These are phyloP conservation scores for Lactifluus echinatus DNA, from an alignment of 768 basidiomycete species.

Conservation along the genomic window DNA sequence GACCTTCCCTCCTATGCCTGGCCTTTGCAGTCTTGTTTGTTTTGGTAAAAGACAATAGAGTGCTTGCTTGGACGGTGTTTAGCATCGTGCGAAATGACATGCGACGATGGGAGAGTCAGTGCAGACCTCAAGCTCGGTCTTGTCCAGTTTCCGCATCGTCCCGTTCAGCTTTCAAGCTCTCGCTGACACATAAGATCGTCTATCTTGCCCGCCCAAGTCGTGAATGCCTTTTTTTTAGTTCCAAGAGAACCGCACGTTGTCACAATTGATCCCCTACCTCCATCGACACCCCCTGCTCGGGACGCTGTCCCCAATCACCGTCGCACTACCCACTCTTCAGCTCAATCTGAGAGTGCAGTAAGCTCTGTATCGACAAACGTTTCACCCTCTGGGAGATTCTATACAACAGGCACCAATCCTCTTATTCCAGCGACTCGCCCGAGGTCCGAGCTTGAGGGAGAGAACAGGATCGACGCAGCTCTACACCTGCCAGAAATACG, in stretches of 20 bases:
- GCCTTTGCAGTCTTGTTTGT: background rate
- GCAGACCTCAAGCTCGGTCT: constrained; percentile 4
- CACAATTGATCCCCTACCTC: constrained; percentile 22
- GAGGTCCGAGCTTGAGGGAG: constrained; percentile 21
- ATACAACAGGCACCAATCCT: constrained; percentile 12
- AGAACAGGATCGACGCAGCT: constrained; percentile 14
- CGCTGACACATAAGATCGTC: constrained; percentile 18
- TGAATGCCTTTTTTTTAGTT: constrained; percentile 18
- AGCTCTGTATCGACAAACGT: constrained; percentile 5
- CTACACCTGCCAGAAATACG: constrained; percentile 4
- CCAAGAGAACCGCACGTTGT: constrained; percentile 19
- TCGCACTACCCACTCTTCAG: constrained; percentile 14
- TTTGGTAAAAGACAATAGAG: constrained; percentile 1
- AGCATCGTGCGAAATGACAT: constrained; percentile 19
- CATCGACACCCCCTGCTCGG: constrained; percentile 22
- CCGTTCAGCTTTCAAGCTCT: background rate
- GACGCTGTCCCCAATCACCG: constrained; percentile 20
- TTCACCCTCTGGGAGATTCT: constrained; percentile 6
- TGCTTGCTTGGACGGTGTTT: background rate
- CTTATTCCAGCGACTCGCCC: constrained; percentile 20
- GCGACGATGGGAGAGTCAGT: constrained; percentile 6
- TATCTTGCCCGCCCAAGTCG: constrained; percentile 14
- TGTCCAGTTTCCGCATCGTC: constrained; percentile 9
- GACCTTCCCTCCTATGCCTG: background rate
- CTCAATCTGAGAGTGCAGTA: constrained; percentile 13